Evolutionary conservation across 129 eudicot species (phyloP).

Genomic region (Centaurea solstitialis): DNA sequence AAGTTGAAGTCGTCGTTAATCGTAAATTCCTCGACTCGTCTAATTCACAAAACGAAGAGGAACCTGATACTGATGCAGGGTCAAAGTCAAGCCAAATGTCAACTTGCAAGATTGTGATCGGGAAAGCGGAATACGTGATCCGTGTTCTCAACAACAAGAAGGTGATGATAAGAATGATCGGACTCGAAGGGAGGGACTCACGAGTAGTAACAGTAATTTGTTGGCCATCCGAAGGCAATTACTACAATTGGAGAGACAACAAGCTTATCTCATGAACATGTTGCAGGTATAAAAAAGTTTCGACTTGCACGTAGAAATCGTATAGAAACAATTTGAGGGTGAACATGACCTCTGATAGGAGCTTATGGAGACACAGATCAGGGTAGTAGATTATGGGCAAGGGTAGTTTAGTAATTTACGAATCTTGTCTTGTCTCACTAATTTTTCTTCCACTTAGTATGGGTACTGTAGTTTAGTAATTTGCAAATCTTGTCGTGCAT

Average conservation of each 20-base stretch:
- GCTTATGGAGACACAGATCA: no score
- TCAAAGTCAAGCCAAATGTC: conserved; percentile 37
- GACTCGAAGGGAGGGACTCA: conserved; percentile 43
- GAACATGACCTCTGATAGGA: background rate
- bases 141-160: conserved; percentile 40
- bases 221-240: conserved; percentile 87
- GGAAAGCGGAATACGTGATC: conserved; percentile 40
- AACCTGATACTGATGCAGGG: conserved; percentile 21
- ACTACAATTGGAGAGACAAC: conserved; percentile 79
- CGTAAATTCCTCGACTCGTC: conserved; percentile 51
- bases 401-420: background rate
- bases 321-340: background rate
- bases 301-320: background rate
- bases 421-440: background rate
- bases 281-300: conserved; percentile 43
- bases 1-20: conserved; percentile 85
- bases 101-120: conserved; percentile 27
- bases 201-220: conserved; percentile 65
- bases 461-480: no score
- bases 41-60: conserved; percentile 46
- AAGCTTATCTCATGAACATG: conserved; percentile 87
- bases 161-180: conserved; percentile 42
- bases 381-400: no score
- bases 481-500: no score
- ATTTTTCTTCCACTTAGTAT: no score